Conservation (phyloP, 257 asterid species). For the Lithospermum erythrorhizon region DNA sequence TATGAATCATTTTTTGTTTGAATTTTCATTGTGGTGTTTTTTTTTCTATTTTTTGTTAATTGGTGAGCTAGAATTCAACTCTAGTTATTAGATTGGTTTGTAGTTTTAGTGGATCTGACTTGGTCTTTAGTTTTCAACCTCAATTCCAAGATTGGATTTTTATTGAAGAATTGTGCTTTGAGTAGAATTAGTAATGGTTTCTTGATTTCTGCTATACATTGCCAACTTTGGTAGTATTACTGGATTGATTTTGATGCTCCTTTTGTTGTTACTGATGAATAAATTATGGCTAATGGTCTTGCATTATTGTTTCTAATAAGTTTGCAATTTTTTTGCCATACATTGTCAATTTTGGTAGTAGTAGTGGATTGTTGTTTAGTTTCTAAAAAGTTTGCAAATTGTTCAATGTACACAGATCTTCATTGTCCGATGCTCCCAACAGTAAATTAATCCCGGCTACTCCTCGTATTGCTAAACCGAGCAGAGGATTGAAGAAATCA, state of each 20-base stretch:
- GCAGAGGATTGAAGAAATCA: constrained; percentile 54
- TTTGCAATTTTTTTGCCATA: no score
- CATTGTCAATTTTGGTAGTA: no score
- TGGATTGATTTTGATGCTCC: no score
- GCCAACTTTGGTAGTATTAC: no score
- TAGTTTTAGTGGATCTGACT: constrained; percentile 15
- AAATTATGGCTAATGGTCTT: neutral
- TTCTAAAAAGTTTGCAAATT: constrained; percentile 5
- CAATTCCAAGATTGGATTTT: neutral
- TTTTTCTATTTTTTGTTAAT: constrained; percentile 4
- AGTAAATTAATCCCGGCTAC: constrained; percentile 41
- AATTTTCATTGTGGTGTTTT: constrained; percentile 1
- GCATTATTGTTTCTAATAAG: neutral
- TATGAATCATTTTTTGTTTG: neutral
- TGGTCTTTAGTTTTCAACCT: constrained; percentile 7
- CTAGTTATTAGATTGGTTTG: constrained; percentile 6
- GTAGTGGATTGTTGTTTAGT: no score
- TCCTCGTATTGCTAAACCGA: constrained; percentile 38
- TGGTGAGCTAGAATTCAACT: neutral
- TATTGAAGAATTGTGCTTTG: constrained; percentile 5
- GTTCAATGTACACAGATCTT: constrained; percentile 39
- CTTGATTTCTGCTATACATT: no score
- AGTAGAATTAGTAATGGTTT: neutral
- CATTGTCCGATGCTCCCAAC: constrained; percentile 52
- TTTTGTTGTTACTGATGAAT: neutral